Evolutionary conservation across 2,329 filamentous ascomycete genomes (phyloP), one percentile per base, ranked within the genome.

Genomic region (Emergomyces pasteurianus): DNA sequence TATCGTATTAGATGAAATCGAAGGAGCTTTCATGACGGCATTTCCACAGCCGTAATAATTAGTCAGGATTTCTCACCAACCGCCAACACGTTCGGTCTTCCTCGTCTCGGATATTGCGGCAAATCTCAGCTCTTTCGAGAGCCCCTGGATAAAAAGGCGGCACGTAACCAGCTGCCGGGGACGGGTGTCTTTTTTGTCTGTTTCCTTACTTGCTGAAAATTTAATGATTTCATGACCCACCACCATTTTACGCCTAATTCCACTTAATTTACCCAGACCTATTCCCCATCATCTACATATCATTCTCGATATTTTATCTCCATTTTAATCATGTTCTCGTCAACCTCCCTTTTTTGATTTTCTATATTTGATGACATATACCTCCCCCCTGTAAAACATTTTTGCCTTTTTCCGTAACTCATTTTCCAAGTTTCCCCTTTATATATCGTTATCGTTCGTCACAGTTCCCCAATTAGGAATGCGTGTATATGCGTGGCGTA

Each of bases 21-120:
- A 74, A 67, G 72, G 73, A 60, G 75, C 75, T 68, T 76, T 72
- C 65, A 68, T 74, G 46, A 74, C 73, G 59, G 74, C 74, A 60
- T 77, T 77, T 61, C 67, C 71, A 34, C 71, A 70, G 62, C 61
- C 54, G 14, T 69, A 66, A 38, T 54, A 23, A 40, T 21, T 14
- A 55, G 10, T 5, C 10, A 34, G 52, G n/a, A n/a, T 21, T 16
- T 38, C n/a, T 16, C 34, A 52, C 31, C 1, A 36, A 28, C 23
- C 23, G 1, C 7, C 23, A 2, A 49, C 12, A 53, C 28, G 31
- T 31, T 14, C 18, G 2, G 47, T 50, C 9, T 21, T 34, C 49
- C 49, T n/a, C 28, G 8, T n/a, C 49, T 53, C 49, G n/a, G 49
- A n/a, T 9, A 28, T 14, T n/a, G 16, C 23, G 12, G 21, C 46